phyloP scores from a whole-genome alignment of 305 asterid genomes.

The Andrographis paniculata region DNA sequence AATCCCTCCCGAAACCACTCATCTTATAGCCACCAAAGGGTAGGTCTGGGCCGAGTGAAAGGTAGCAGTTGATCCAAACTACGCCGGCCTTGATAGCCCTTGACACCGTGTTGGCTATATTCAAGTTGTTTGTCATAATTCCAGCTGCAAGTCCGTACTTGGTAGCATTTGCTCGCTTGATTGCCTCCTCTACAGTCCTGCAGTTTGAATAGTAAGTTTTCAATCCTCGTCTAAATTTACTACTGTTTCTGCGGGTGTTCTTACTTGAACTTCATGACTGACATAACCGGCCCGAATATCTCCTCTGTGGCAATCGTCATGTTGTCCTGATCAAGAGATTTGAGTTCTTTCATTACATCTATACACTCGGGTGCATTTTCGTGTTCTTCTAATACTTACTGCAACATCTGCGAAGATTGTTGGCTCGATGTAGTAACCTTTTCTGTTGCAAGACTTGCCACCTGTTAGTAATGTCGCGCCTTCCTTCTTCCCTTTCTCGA shows the following conservation, averaged over 20 bases:
- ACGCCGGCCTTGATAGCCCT: slow-evolving; percentile 44
- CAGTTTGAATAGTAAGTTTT: neutral
- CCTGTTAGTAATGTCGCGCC: slow-evolving; percentile 47
- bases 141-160: slow-evolving; percentile 55
- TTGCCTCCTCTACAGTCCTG: slow-evolving; percentile 39
- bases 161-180: slow-evolving; percentile 40
- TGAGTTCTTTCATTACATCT: no score
- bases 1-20: slow-evolving; percentile 53
- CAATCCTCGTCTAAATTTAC: no score
- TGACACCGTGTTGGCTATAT: slow-evolving; percentile 47
- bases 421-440: slow-evolving; percentile 52
- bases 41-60: slow-evolving; percentile 33
- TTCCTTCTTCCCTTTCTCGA: slow-evolving; percentile 46
- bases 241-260: no score
- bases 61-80: slow-evolving; percentile 47
- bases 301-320: slow-evolving; percentile 71
- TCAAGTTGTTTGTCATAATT: slow-evolving; percentile 42
- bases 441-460: slow-evolving; percentile 33
- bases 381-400: slow-evolving; percentile 22
- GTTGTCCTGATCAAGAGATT: slow-evolving; percentile 30
- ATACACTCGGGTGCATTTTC: no score
- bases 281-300: slow-evolving; percentile 89
- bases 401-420: slow-evolving; percentile 41
- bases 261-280: slow-evolving; percentile 78
- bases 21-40: slow-evolving; percentile 49